Percentiles rank a stretch among this genome's conserved stretches.
Conservation (phyloP, 805 yeast species). For the Spencermartinsiella europaea region DNA sequence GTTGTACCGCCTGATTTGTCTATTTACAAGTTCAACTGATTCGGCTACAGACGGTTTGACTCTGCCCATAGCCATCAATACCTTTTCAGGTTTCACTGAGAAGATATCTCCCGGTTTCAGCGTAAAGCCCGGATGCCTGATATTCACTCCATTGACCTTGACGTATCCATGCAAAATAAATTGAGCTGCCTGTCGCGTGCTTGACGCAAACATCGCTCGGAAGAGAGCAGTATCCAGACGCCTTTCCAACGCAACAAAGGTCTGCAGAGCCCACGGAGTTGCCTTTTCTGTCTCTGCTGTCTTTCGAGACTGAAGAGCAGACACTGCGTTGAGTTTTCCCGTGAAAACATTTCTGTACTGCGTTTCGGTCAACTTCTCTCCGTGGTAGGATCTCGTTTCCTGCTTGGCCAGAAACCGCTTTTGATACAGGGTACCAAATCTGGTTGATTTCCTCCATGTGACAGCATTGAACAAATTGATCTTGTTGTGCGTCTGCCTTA, state of each 20-base stretch:
- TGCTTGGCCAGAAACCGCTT: slow-evolving; percentile 89
- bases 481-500: slow-evolving; percentile 89
- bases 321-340: slow-evolving; percentile 71
- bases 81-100: slow-evolving; percentile 79
- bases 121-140: slow-evolving; percentile 73
- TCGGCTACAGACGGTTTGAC: slow-evolving; percentile 69
- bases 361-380: slow-evolving; percentile 83
- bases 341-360: slow-evolving; percentile 72
- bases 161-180: slow-evolving; percentile 79
- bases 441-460: slow-evolving; percentile 57
- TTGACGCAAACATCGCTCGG: slow-evolving; percentile 89
- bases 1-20: slow-evolving; percentile 74
- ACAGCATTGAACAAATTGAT: slow-evolving; percentile 83
- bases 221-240: slow-evolving; percentile 86
- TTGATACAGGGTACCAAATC: slow-evolving; percentile 70
- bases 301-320: slow-evolving; percentile 78
- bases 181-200: slow-evolving; percentile 90
- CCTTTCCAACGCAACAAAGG: slow-evolving; percentile 82
- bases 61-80: slow-evolving; percentile 77
- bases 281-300: slow-evolving; percentile 41
- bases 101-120: slow-evolving; percentile 83
- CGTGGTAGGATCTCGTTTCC: slow-evolving; percentile 93
- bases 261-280: slow-evolving; percentile 84
- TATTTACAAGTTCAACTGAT: slow-evolving; percentile 63
- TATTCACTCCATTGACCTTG: slow-evolving; percentile 73